These are phyloP conservation scores for Amanita pallidorosea DNA, from an alignment of 768 basidiomycete species.

Conservation along the genomic window DNA sequence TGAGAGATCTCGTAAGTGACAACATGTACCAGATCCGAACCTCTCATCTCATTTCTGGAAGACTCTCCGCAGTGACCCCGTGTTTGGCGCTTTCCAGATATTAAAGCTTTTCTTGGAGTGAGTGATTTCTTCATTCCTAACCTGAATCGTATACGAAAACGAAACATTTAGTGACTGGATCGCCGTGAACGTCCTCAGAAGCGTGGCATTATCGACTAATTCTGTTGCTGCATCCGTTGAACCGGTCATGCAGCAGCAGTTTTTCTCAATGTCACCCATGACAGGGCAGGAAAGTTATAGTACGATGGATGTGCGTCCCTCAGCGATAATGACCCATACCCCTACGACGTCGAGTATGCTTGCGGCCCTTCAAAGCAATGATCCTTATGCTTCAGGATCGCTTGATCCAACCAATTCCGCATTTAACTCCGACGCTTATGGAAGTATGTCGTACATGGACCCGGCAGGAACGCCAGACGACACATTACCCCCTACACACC, in stretches of 20 bases:
- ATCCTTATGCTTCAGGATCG: constrained; percentile 53
- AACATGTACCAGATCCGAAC: constrained; percentile 1
- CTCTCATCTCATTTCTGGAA: constrained; percentile 17
- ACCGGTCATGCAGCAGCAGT: constrained; percentile 85
- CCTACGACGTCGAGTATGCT: constrained; percentile 89
- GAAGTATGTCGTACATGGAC: constrained; percentile 70
- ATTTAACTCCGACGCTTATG: constrained; percentile 62
- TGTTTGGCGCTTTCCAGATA: constrained; percentile 89
- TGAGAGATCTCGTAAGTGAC: constrained; percentile 72
- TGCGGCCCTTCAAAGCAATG: constrained; percentile 66
- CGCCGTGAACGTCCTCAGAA: constrained; percentile 78
- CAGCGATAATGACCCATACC: constrained; percentile 62
- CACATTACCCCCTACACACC: constrained; percentile 43
- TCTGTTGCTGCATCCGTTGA: constrained; percentile 89
- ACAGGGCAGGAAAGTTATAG: constrained; percentile 74
- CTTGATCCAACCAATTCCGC: constrained; percentile 53
- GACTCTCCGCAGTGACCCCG: constrained; percentile 89
- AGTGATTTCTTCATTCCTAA: constrained; percentile 20
- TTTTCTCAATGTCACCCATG: constrained; percentile 83
- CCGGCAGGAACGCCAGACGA: constrained; percentile 56
- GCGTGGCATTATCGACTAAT: constrained; percentile 81
- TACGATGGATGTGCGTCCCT: constrained; percentile 49
- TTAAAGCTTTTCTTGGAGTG: constrained; percentile 86
- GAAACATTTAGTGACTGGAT: constrained; percentile 70
- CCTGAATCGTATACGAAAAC: constrained; percentile 9